Evolutionary conservation across 495 filamentous ascomycete species (phyloP), one percentile per base, ranked within the genome.

Genomic region (Letharia lupina): DNA sequence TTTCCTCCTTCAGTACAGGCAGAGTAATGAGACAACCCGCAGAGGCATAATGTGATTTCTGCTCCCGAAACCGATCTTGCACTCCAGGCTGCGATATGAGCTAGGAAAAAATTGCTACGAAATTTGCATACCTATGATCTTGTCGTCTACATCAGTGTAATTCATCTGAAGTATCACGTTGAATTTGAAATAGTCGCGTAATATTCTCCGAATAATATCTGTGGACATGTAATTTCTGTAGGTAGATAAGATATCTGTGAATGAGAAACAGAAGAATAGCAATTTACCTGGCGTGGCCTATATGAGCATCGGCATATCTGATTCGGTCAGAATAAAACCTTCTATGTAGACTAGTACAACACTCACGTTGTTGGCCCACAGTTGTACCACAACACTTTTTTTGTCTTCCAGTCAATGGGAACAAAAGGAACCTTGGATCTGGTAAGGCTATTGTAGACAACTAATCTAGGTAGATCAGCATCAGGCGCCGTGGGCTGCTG

Each of bases 161-260:
- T 98, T 98, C 89, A 95, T 93, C 58, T 97, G 91, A 81, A 96
- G 96, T 54, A 88, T 83, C 64, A 98, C 86, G 42, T 92, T 80
- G 74, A 87, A 96, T 56, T 85, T 84, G 73, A 96, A 96, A 76
- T 95, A 93, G 73, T 96, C 87, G 68, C 80, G 75, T 77, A 98
- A 78, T 69, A 97, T 91, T 70, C 94, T 83, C 47, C 93, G 84
- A 67, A 98, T 86, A 57, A 98, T 94, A 76, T 98, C 94, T 20
- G 91, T 95, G 41, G 85, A 89, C 62, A 96, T 90, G 87, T 96
- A 97, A 77, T 96, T 98, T 40, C 63, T 56, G 15, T 13, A 10
- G 18, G 18, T 16, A 56, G 18, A 7, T 35, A 8, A 56, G 52
- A 33, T 8, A 56, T 2, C 35, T 56, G 10, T 18, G 15, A 33